A percentile compares a stretch with the other conserved stretches of the same genome.
Conservation (phyloP, 2,329 filamentous ascomycete species). For the Colletotrichum lindemuthianum region DNA sequence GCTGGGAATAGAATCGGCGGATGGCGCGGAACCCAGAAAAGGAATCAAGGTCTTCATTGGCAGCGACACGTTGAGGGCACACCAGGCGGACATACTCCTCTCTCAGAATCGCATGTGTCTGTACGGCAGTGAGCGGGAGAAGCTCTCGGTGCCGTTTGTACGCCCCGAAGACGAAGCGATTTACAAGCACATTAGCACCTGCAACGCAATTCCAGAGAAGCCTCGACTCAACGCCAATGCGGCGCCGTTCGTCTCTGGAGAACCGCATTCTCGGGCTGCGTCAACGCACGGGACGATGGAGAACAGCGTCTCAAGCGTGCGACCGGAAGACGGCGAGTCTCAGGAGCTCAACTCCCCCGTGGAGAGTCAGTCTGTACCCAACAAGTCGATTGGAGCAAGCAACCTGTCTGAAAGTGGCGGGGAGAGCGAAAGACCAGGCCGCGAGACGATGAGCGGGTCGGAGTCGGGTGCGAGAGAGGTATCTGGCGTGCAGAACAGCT, state of each 20-base stretch:
- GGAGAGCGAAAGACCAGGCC: constrained; percentile 53
- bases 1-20: constrained; percentile 64
- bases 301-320: constrained; percentile 40
- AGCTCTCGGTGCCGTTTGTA: constrained; percentile 90
- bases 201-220: constrained; percentile 63
- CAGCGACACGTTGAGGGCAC: constrained; percentile 84
- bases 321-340: constrained; percentile 42
- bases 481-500: constrained; percentile 11
- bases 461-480: constrained; percentile 28
- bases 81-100: constrained; percentile 91
- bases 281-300: constrained; percentile 35
- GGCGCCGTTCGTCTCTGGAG: constrained; percentile 53
- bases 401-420: constrained; percentile 55
- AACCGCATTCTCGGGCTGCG: constrained; percentile 42
- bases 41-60: constrained; percentile 88
- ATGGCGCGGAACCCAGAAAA: constrained; percentile 62
- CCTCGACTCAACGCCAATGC: constrained; percentile 67
- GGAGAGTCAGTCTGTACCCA: constrained; percentile 46
- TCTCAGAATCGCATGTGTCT: constrained; percentile 91
- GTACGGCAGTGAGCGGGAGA: constrained; percentile 86
- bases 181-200: constrained; percentile 81
- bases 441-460: constrained; percentile 30
- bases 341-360: constrained; percentile 48
- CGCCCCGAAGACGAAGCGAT: constrained; percentile 86
- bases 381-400: constrained; percentile 47